Conservation (phyloP, 371 early-diverging fungal genomes). For the Mycotypha africana region DNA sequence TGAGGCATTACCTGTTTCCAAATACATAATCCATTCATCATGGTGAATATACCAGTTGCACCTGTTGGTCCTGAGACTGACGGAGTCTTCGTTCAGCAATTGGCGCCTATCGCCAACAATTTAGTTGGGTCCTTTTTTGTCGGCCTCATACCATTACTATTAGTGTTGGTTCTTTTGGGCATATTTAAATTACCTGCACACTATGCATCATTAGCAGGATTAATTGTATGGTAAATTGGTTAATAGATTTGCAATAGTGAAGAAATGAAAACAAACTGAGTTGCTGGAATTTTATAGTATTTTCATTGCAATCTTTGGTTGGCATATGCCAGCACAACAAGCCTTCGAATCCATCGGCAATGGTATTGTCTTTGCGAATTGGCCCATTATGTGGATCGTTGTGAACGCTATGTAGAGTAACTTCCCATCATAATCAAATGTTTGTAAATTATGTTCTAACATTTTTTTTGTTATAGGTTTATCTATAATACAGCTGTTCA, state of each 20-base stretch:
- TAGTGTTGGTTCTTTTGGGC: constrained; percentile 34
- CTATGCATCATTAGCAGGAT: constrained; percentile 25
- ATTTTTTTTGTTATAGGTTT: constrained; percentile 20
- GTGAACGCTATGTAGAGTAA: constrained; percentile 38
- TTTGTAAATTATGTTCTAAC: neutral
- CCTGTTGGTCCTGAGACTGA: neutral
- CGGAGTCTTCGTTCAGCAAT: constrained; percentile 32
- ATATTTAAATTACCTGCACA: constrained; percentile 33
- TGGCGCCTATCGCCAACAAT: constrained; percentile 36
- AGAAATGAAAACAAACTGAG: neutral
- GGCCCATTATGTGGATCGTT: constrained; percentile 56
- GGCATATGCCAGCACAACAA: constrained; percentile 50
- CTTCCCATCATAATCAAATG: neutral
- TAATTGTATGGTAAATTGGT: constrained; percentile 27
- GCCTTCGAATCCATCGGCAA: constrained; percentile 36
- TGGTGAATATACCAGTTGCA: neutral
- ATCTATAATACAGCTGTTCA: constrained; percentile 37
- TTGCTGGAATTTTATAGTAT: constrained; percentile 21
- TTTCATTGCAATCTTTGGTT: constrained; percentile 47
- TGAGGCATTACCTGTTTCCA: too few relatives aligned
- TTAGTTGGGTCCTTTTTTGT: constrained; percentile 46
- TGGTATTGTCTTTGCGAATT: constrained; percentile 44
- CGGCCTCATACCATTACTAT: constrained; percentile 33
- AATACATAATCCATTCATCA: too few relatives aligned
- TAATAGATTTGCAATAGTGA: neutral